Base-by-base conservation (phyloP, 2,329 filamentous ascomycete species). In the Claviceps sp. region DNA sequence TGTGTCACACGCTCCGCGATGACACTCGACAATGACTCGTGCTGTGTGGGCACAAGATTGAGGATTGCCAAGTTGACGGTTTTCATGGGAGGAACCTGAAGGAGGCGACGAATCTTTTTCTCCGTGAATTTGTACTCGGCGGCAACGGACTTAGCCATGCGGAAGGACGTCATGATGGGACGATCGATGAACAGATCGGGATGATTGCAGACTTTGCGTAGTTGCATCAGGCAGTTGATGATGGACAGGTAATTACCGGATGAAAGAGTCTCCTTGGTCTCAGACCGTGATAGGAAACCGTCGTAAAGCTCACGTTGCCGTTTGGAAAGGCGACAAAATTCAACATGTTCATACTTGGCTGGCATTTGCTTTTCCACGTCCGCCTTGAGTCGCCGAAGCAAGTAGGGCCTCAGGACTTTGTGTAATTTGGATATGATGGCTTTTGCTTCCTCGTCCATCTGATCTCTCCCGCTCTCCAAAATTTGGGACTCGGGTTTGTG, bases 281-380 rank as follows among this genome's bases (percentile, higher is more conserved):
- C 89, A 3, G 85, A 85, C 52, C 90, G 83, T 37, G 88, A 89
- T 71, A 98, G 82, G 67, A 97, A 98, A 1, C 91, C 91, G 68
- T 98, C 93, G 62, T 98, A 98, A 8, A 98, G 73, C 67, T 95
- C 93, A 44, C 93, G 82, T 64, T 98, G 93, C 24, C 93, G 84
- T 66, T 97, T 96, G 6, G 91, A 97, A 4, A 98, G 75, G 45
- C 91, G 86, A 67, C 93, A 98, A 62, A 95, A 90, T 57, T 97
- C 87, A 20, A 98, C 89, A 62, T 96, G 90, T 66, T 98, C 94
- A 63, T 95, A 95, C 66, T 98, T 98, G 55, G 82, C 90, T 0
- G 94, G 93, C 87, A 98, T 95, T 65, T 98, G 93, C 70, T 97
- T 96, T 70, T 98, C 94, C 5, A 98, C 93, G 63, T 98, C 93